Conservation (phyloP, 169 alveolate species). For the Cryptosporidium viatorum region DNA sequence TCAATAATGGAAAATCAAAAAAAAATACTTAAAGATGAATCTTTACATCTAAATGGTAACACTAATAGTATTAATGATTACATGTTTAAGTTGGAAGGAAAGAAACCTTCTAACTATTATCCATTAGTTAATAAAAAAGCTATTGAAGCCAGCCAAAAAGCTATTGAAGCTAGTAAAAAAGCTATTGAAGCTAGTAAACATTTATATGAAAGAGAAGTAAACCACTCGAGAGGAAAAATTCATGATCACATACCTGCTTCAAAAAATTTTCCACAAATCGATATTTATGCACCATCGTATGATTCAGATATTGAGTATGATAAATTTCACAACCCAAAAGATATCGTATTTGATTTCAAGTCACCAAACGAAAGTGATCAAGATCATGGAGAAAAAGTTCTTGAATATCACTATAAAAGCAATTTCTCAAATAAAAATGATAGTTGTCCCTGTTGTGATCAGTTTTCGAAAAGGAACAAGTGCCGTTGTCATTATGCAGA, state of each 20-base stretch:
- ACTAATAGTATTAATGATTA: background rate
- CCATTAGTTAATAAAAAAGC: conserved; percentile 51
- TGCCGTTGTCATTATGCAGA: conserved; percentile 69
- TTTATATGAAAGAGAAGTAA: conserved; percentile 21
- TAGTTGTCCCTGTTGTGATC: conserved; percentile 61
- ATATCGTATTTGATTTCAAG: conserved; percentile 9
- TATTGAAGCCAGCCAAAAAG: conserved; percentile 50
- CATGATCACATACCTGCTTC: conserved; percentile 70
- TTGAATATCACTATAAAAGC: background rate
- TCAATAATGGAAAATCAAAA: conserved; percentile 40
- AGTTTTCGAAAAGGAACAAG: conserved; percentile 11
- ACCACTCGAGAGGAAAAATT: conserved; percentile 45
- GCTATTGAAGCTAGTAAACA: conserved; percentile 46
- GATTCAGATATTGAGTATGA: conserved; percentile 64
- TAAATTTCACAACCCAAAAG: conserved; percentile 21
- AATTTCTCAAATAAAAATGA: background rate
- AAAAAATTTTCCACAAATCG: conserved; percentile 55
- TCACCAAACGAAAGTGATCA: conserved; percentile 12
- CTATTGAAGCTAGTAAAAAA: conserved; percentile 48
- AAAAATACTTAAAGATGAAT: conserved; percentile 8
- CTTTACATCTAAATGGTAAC: background rate
- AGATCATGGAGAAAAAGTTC: background rate
- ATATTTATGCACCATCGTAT: conserved; percentile 68
- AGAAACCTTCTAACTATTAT: background rate
- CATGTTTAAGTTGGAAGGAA: background rate